Conservation (phyloP, 495 filamentous ascomycete genomes). For the Stereocaulon alpinum region DNA sequence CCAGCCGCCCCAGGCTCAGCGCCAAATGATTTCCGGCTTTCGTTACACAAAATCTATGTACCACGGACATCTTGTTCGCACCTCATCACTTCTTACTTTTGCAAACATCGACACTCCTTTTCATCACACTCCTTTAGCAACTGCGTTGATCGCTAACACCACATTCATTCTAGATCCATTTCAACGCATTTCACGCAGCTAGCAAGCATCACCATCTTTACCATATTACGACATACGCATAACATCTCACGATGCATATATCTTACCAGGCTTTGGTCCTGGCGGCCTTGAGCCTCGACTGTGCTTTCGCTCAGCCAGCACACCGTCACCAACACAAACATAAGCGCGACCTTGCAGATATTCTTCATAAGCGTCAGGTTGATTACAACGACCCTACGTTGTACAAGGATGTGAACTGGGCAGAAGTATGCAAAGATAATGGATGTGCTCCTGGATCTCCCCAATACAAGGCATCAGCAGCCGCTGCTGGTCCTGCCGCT, state of each 20-base stretch:
- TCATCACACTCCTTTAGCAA: neutral
- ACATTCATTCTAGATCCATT: constrained; percentile 11
- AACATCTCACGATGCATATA: constrained; percentile 4
- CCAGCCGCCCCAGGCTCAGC: neutral
- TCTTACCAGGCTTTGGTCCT: constrained; percentile 18
- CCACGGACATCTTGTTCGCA: neutral
- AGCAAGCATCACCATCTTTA: neutral
- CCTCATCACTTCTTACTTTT: neutral
- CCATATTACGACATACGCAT: neutral
- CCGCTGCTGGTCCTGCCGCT: neutral
- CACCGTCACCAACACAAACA: constrained; percentile 21
- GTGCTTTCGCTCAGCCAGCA: constrained; percentile 23
- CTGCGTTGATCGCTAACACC: constrained; percentile 2
- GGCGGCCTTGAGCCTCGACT: constrained; percentile 21
- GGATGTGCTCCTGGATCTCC: constrained; percentile 1
- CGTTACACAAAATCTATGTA: neutral
- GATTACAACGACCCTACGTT: constrained; percentile 9
- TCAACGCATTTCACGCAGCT: neutral
- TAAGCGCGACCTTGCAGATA: constrained; percentile 11
- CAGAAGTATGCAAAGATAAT: constrained; percentile 3
- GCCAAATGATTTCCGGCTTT: neutral
- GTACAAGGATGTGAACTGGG: constrained; percentile 11
- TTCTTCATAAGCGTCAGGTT: constrained; percentile 6
- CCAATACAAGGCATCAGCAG: neutral
- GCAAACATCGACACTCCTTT: neutral